Base-by-base conservation (phyloP, 495 filamentous ascomycete species). In the Glonium stellatum region DNA sequence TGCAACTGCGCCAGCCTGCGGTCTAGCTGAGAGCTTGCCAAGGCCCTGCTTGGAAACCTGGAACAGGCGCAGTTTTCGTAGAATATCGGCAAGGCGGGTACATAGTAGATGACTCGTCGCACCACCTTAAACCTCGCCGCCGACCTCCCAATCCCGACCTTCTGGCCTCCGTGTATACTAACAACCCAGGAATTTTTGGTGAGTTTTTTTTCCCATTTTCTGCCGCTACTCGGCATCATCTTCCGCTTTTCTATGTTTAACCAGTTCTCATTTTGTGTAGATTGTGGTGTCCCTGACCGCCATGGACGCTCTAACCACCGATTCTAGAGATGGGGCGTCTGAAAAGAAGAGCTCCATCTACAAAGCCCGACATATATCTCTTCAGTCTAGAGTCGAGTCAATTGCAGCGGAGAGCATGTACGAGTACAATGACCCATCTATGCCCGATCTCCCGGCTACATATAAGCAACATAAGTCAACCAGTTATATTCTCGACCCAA, bases 321-420 rank as follows among this genome's bases (percentile, higher is more conserved):
- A 51, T 27, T 51, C 21, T 21, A 25, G 13, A 15, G 48, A 51
- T 31, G 25, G 0, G 5, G 48, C 21, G 8, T 51, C 48, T 23
- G 25, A 23, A 23, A 51, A 51, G 48, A 51, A 51, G 23, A 51
- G 48, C 48, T 51, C 48, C n/a, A 51, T 65, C 12, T 65, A 65
- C 59, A 65, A 65, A 47, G 60, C 60, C 41, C 60, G 67, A 19
- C 67, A 69, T 39, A 62, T 69, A 54, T 64, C 64, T 3, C 64
- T 69, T 12, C 67, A 69, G 37, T 63, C 60, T 15, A 46, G 55
- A 23, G 64, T 69, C 1, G 67, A 69, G 19, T 67, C 63, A 5
- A 61, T 69, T 25, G 67, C 67, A 36, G 49, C 59, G 15, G 57
- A 64, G 25, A 61, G 57, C 37, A 42, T 61, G n/a, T 57, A 64